Conservation (phyloP, 1,139 yeast species). For the Pichia sp. region DNA sequence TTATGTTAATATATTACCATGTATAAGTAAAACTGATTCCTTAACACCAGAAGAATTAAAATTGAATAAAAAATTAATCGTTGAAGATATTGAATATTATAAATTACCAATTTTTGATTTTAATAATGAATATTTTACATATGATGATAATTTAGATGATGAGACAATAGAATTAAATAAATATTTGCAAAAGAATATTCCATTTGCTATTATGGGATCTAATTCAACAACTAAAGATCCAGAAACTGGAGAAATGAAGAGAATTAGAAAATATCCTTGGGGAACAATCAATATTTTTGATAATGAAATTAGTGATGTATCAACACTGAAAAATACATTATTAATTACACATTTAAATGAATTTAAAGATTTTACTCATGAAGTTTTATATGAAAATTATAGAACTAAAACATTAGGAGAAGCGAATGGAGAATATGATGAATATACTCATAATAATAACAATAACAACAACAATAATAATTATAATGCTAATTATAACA, state of each 20-base stretch:
- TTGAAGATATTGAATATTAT: conserved; percentile 69
- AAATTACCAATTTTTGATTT: conserved; percentile 83
- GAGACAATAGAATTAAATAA: conserved; percentile 80
- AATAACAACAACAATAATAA: conserved; percentile 41
- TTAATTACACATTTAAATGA: conserved; percentile 93
- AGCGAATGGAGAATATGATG: conserved; percentile 6
- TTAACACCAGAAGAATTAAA: conserved; percentile 71
- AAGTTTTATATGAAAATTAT: conserved; percentile 83
- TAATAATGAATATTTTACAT: conserved; percentile 52
- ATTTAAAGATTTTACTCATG: conserved; percentile 89
- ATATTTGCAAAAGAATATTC: conserved; percentile 66
- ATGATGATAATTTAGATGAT: conserved; percentile 54
- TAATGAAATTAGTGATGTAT: conserved; percentile 76
- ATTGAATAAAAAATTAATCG: conserved; percentile 55
- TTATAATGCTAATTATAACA: conserved; percentile 62
- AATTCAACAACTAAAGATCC: conserved; percentile 51
- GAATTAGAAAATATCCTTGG: conserved; percentile 94
- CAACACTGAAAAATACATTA: conserved; percentile 73
- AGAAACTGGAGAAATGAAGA: conserved; percentile 51
- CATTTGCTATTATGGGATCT: conserved; percentile 86
- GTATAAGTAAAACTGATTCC: conserved; percentile 82
- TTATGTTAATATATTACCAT: conserved; percentile 83
- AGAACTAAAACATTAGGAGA: conserved; percentile 59
- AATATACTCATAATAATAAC: too few relatives aligned
- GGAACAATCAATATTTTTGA: conserved; percentile 82